Percentiles rank a stretch among this genome's conserved stretches.
Evolutionary conservation across 2,329 filamentous ascomycete genomes (phyloP).

Genomic region (Penicillium palitans): DNA sequence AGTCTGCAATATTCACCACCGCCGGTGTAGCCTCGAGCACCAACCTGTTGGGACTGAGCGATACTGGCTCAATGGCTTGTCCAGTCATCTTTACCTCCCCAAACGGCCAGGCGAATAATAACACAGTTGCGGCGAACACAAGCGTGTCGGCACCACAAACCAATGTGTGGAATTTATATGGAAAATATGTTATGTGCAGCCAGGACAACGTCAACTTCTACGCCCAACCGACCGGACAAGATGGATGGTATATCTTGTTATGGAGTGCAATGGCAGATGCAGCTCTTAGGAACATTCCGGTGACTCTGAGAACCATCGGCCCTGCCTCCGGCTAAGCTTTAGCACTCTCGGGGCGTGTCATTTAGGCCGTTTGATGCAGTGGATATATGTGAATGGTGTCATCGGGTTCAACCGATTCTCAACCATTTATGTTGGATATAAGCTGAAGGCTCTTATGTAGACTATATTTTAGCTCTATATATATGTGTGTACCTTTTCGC

Average conservation of each 20-base stretch:
- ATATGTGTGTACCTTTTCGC: neutral
- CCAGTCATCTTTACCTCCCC: neutral
- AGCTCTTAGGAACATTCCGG: neutral
- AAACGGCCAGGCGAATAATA: neutral
- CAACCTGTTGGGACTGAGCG: neutral
- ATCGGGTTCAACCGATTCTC: neutral
- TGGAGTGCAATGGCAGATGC: neutral
- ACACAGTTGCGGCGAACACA: neutral
- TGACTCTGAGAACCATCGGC: slow-evolving; percentile 1
- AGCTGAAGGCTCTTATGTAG: neutral
- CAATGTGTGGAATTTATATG: slow-evolving; percentile 9
- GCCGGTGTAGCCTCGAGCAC: neutral
- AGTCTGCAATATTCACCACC: neutral
- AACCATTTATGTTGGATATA: neutral
- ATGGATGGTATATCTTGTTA: slow-evolving; percentile 2
- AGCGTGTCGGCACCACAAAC: neutral
- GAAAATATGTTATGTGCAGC: slow-evolving; percentile 5
- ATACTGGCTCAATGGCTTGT: neutral
- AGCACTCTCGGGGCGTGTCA: neutral
- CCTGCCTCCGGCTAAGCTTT: neutral
- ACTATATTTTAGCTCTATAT: neutral
- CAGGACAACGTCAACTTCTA: slow-evolving; percentile 2
- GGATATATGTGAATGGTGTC: neutral
- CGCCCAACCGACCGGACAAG: neutral
- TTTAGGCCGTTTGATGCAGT: neutral